Percentiles rank a stretch among this genome's conserved stretches.
phyloP scores from a whole-genome alignment of 2,329 filamentous ascomycete genomes.

The Fusarium xylarioides region DNA sequence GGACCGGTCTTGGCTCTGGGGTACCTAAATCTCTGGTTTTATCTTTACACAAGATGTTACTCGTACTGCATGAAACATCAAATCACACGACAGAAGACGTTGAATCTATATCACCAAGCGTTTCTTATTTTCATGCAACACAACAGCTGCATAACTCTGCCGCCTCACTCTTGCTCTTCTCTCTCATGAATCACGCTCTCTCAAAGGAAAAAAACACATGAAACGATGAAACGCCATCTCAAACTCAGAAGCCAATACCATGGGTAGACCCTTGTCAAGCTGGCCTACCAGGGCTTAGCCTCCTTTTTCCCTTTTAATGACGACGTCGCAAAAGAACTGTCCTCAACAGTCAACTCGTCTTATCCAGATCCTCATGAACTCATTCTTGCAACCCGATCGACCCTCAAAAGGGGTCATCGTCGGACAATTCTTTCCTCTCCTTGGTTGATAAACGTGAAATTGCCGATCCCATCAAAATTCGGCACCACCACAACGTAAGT shows the following conservation, averaged over 20 bases:
- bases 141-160: neutral
- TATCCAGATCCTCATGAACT: constrained; percentile 3
- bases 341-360: neutral
- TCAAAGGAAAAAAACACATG: neutral
- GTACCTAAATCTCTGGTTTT: neutral
- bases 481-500: neutral
- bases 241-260: constrained; percentile 29
- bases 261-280: constrained; percentile 21
- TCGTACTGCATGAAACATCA: constrained; percentile 11
- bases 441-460: neutral
- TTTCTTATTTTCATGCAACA: neutral
- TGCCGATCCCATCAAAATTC: constrained; percentile 25
- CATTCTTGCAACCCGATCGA: constrained; percentile 20
- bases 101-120: neutral
- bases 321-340: constrained; percentile 4
- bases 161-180: neutral
- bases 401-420: constrained; percentile 8
- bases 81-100: neutral
- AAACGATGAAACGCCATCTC: constrained; percentile 32
- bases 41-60: neutral
- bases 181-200: neutral
- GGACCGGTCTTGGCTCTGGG: neutral
- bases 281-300: constrained; percentile 4
- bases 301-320: neutral
- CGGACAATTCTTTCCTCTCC: neutral